phyloP scores from a whole-genome alignment of 768 basidiomycete species.

The Naganishia antarctica region DNA sequence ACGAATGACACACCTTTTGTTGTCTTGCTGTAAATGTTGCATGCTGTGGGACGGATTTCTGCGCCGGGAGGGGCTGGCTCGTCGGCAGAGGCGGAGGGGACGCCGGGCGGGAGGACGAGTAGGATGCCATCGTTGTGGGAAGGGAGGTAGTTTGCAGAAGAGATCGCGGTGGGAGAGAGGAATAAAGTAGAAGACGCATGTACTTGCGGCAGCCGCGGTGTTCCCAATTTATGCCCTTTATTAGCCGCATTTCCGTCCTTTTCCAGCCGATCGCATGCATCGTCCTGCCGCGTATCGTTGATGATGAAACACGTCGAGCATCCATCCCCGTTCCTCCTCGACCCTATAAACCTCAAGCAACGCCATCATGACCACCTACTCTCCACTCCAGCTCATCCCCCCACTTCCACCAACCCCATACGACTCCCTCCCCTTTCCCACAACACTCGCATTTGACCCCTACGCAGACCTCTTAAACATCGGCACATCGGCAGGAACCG shows the following conservation, averaged over 20 bases:
- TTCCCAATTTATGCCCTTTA: too few relatives aligned
- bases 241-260: too few relatives aligned
- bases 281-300: too few relatives aligned
- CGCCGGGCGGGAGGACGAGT: constrained; percentile 10
- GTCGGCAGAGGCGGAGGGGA: constrained; percentile 7
- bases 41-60: constrained; percentile 15
- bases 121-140: constrained; percentile 3
- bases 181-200: too few relatives aligned
- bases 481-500: constrained; percentile 66
- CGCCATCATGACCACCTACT: constrained; percentile 34
- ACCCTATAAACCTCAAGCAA: too few relatives aligned
- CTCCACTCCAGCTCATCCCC: constrained; percentile 45
- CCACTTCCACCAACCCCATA: constrained; percentile 36
- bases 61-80: constrained; percentile 1
- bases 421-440: constrained; percentile 33
- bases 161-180: background rate
- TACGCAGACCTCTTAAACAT: constrained; percentile 85
- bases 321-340: too few relatives aligned
- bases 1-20: background rate
- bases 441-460: constrained; percentile 81
- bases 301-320: too few relatives aligned
- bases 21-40: constrained; percentile 16
- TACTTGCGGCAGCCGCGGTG: too few relatives aligned
- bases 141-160: background rate
- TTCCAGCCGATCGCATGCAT: too few relatives aligned